A percentile compares a stretch with the other conserved stretches of the same genome.
Conservation (phyloP, 768 basidiomycete species). For the Artomyces pyxidatus region DNA sequence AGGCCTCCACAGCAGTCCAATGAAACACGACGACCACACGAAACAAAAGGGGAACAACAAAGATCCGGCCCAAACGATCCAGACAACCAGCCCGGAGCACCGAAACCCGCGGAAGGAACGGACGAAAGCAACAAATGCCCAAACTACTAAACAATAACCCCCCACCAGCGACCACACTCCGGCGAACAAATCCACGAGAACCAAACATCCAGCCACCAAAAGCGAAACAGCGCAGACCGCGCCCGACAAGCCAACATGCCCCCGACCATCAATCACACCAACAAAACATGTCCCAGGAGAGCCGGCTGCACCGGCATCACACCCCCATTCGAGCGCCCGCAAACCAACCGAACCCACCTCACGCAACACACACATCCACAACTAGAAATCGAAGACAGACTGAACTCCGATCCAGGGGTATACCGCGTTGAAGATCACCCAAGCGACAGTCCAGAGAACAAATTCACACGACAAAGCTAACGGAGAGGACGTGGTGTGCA, state of each 20-base stretch:
- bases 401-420: slow-evolving; percentile 98
- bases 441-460: slow-evolving; percentile 92
- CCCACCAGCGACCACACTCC: slow-evolving; percentile 97
- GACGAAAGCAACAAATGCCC: neutral
- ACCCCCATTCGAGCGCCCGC: slow-evolving; percentile 14
- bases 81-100: slow-evolving; percentile 94
- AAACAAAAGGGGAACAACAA: slow-evolving; percentile 97
- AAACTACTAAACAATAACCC: slow-evolving; percentile 19
- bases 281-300: slow-evolving; percentile 67
- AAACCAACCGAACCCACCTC: slow-evolving; percentile 39
- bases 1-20: slow-evolving; percentile 83
- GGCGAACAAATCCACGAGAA: slow-evolving; percentile 94
- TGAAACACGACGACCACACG: slow-evolving; percentile 90
- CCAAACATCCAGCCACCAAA: slow-evolving; percentile 90
- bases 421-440: slow-evolving; percentile 95
- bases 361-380: slow-evolving; percentile 42
- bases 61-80: slow-evolving; percentile 79
- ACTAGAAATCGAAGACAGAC: slow-evolving; percentile 87
- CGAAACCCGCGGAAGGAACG: slow-evolving; percentile 67
- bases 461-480: slow-evolving; percentile 91
- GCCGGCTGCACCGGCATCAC: slow-evolving; percentile 40
- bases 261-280: slow-evolving; percentile 97
- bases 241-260: slow-evolving; percentile 96
- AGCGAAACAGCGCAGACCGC: slow-evolving; percentile 94
- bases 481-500: slow-evolving; percentile 95